Percentiles rank a stretch among this genome's conserved stretches.
These are phyloP conservation scores for Aureobasidium lini DNA, from an alignment of 2,329 filamentous ascomycete genomes.

Conservation along the genomic window DNA sequence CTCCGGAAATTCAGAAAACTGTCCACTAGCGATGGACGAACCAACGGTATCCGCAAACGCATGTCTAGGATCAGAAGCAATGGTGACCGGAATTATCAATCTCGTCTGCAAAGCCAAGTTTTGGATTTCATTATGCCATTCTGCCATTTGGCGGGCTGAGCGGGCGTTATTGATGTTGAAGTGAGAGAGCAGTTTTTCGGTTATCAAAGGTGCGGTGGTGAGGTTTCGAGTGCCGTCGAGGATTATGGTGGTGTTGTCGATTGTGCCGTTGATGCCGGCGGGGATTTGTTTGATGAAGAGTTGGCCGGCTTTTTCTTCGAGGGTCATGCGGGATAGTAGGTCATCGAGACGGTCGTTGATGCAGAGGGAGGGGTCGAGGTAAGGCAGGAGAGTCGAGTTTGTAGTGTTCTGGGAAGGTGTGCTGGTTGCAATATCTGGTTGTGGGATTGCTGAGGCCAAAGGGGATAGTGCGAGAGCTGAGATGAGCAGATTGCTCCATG, in stretches of 20 bases:
- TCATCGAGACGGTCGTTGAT: constrained; percentile 60
- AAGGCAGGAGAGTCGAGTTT: neutral
- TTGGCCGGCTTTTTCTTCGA: constrained; percentile 66
- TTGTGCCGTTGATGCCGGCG: constrained; percentile 21
- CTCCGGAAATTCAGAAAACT: constrained; percentile 66
- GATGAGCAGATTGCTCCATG: neutral
- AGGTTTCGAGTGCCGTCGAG: neutral
- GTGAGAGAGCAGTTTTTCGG: constrained; percentile 58
- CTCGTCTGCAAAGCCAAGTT: neutral
- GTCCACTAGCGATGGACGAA: constrained; percentile 63
- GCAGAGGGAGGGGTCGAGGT: neutral
- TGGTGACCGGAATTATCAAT: neutral
- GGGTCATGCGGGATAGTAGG: constrained; percentile 63
- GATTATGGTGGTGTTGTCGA: neutral
- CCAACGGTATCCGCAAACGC: constrained; percentile 65
- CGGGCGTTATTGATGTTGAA: constrained; percentile 61
- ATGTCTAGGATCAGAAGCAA: constrained; percentile 46
- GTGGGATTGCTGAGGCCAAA: neutral
- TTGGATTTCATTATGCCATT: constrained; percentile 4
- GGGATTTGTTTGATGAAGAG: constrained; percentile 30
- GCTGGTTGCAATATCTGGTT: neutral
- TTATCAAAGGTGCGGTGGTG: constrained; percentile 54
- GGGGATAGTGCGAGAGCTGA: neutral
- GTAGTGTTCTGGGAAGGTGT: neutral
- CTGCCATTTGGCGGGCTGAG: constrained; percentile 57